Evolutionary conservation across 1,139 yeast species (phyloP).

Genomic region (Taphrina communis): DNA sequence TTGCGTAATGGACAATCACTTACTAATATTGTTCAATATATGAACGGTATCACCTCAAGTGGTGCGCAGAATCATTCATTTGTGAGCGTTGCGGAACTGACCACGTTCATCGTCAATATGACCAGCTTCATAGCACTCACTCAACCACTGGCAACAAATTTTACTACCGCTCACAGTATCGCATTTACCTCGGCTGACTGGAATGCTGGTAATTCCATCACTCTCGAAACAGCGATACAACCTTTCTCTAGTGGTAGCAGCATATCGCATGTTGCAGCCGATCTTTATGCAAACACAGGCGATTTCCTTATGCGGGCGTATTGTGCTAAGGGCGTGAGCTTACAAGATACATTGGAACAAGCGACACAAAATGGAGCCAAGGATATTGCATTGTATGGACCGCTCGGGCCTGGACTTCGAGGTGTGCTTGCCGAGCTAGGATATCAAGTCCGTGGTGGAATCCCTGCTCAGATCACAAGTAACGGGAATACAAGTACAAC

Average conservation of each 20-base stretch:
- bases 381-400: slow-evolving; percentile 36
- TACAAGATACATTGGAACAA: slow-evolving; percentile 9
- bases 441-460: slow-evolving; percentile 36
- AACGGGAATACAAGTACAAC: background rate
- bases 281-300: slow-evolving; percentile 27
- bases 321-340: slow-evolving; percentile 24
- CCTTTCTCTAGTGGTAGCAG: slow-evolving; percentile 35
- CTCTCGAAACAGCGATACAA: slow-evolving; percentile 31
- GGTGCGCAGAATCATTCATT: background rate
- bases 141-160: slow-evolving; percentile 2
- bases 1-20: background rate
- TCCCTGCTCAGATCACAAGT: background rate
- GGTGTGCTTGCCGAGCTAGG: slow-evolving; percentile 35
- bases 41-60: background rate
- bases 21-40: background rate
- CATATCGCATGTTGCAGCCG: slow-evolving; percentile 35
- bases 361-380: slow-evolving; percentile 4
- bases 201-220: background rate
- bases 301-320: slow-evolving; percentile 40
- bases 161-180: slow-evolving; percentile 23
- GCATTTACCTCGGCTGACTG: background rate
- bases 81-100: slow-evolving; percentile 6
- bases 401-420: slow-evolving; percentile 42
- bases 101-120: slow-evolving; percentile 8
- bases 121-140: slow-evolving; percentile 2